phyloP scores from a whole-genome alignment of 352 stramenopile species.

The Pythium oligandrum region DNA sequence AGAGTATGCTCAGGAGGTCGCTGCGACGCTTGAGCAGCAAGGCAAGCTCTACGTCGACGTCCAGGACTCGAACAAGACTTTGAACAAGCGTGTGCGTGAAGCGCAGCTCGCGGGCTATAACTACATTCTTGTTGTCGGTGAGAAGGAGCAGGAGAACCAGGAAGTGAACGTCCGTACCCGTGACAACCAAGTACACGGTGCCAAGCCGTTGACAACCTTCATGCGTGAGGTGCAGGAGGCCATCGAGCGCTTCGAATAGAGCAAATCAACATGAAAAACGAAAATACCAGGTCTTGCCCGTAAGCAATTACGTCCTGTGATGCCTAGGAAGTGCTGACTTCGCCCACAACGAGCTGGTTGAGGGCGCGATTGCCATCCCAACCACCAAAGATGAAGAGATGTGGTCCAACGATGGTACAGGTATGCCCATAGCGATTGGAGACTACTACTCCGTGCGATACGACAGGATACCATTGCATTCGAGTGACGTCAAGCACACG shows the following conservation, averaged over 20 bases:
- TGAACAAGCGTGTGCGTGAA: constrained; percentile 82
- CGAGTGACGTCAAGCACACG: constrained; percentile 48
- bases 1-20: constrained; percentile 59
- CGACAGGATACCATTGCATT: constrained; percentile 60
- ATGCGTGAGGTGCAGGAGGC: constrained; percentile 46
- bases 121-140: constrained; percentile 82
- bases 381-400: constrained; percentile 75
- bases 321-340: constrained; percentile 10
- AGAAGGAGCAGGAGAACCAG: constrained; percentile 47
- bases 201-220: constrained; percentile 50
- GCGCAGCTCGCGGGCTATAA: constrained; percentile 79
- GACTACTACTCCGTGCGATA: constrained; percentile 33
- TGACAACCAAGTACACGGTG: constrained; percentile 77
- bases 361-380: constrained; percentile 81
- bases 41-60: constrained; percentile 66
- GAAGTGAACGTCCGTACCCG: constrained; percentile 77
- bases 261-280: neutral
- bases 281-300: neutral
- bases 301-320: neutral
- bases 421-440: constrained; percentile 73
- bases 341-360: constrained; percentile 67
- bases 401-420: constrained; percentile 49
- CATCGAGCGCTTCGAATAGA: constrained; percentile 62
- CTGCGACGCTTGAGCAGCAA: constrained; percentile 32
- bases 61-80: constrained; percentile 68